Evolutionary conservation across 768 basidiomycete genomes (phyloP).

Genomic region (Pholiota conissans): DNA sequence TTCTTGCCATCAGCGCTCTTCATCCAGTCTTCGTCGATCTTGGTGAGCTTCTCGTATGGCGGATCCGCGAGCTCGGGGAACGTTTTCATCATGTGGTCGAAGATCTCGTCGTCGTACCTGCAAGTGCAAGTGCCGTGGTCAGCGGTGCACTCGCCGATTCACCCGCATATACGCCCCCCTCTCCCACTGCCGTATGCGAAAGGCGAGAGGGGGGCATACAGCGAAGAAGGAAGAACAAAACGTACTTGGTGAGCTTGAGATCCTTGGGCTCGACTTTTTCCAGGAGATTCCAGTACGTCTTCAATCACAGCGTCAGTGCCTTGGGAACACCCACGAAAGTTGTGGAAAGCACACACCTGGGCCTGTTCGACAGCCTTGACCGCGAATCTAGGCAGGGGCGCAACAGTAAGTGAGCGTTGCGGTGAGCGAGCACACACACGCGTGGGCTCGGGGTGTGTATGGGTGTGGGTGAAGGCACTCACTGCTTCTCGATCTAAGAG

Average conservation of each 20-base stretch:
- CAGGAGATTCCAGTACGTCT: constrained; percentile 96
- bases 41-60: constrained; percentile 44
- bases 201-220: constrained; percentile 2
- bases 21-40: constrained; percentile 89
- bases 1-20: constrained; percentile 88
- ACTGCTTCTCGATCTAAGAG: constrained; percentile 95
- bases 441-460: background rate
- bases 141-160: too few relatives aligned
- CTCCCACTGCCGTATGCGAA: too few relatives aligned
- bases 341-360: constrained; percentile 55
- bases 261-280: constrained; percentile 75
- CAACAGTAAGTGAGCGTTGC: background rate
- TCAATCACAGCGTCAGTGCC: background rate
- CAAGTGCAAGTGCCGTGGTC: constrained; percentile 8
- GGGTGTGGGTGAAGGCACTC: constrained; percentile 25
- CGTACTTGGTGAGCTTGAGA: constrained; percentile 82
- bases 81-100: constrained; percentile 63
- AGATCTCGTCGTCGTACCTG: constrained; percentile 92
- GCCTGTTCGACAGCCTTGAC: constrained; percentile 97
- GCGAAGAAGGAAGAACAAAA: constrained; percentile 1
- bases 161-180: too few relatives aligned
- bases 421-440: background rate
- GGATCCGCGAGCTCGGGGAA: constrained; percentile 79
- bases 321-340: background rate
- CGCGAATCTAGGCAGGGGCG: constrained; percentile 58